Percentiles rank a stretch among this genome's conserved stretches.
phyloP scores from a whole-genome alignment of 1,284 basidiomycete genomes.

The Trichosporon coremiiforme region DNA sequence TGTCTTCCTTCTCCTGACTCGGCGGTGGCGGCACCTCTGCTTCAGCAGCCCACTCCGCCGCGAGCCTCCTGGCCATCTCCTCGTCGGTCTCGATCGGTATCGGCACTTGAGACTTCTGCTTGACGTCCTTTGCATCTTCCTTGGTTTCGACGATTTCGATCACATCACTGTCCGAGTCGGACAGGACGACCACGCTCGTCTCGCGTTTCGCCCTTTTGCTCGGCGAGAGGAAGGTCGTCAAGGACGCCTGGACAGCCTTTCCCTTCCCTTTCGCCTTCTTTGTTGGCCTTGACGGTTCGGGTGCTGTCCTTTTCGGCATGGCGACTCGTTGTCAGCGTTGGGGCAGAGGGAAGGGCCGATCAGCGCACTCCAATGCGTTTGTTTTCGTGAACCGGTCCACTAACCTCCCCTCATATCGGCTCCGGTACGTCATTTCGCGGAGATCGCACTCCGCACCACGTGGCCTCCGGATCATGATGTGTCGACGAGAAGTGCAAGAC shows the following conservation, averaged over 20 bases:
- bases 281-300: background rate
- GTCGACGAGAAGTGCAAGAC: slow-evolving; percentile 11
- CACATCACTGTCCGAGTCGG: slow-evolving; percentile 40
- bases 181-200: slow-evolving; percentile 8
- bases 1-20: slow-evolving; percentile 11
- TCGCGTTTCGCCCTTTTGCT: slow-evolving; percentile 11
- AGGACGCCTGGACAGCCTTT: slow-evolving; percentile 2
- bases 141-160: background rate
- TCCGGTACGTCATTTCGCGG: slow-evolving; percentile 22
- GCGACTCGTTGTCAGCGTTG: background rate
- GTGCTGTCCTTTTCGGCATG: slow-evolving; percentile 7
- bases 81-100: slow-evolving; percentile 34
- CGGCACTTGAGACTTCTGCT: background rate
- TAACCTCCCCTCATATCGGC: background rate
- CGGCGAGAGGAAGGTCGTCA: slow-evolving; percentile 3
- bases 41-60: slow-evolving; percentile 35
- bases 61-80: slow-evolving; percentile 38
- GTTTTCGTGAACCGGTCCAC: slow-evolving; percentile 11
- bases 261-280: slow-evolving; percentile 12
- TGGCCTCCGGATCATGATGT: slow-evolving; percentile 2
- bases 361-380: background rate
- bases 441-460: slow-evolving; percentile 11
- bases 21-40: slow-evolving; percentile 22
- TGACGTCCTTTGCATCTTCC: background rate
- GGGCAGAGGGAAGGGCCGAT: background rate